phyloP scores from a whole-genome alignment of 805 yeast genomes.

The Candida jianshihensis region DNA sequence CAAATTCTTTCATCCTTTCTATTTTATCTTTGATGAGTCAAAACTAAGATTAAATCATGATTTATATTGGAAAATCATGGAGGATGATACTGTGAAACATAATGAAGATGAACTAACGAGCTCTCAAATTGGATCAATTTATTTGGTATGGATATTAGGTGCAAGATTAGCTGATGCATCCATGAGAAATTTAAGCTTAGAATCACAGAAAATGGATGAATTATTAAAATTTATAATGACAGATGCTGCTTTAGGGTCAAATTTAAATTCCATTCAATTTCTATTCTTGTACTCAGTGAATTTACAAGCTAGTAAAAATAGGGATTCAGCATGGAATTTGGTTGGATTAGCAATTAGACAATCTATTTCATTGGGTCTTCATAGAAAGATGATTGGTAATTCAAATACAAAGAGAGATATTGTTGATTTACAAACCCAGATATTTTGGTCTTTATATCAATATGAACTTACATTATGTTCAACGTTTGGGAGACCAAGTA shows the following conservation, averaged over 20 bases:
- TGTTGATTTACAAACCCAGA: conserved; percentile 25
- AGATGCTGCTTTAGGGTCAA: conserved; percentile 38
- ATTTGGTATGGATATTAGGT: conserved; percentile 34
- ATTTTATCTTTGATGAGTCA: conserved; percentile 32
- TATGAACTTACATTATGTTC: conserved; percentile 34
- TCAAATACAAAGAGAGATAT: neutral
- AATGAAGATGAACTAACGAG: conserved; percentile 8
- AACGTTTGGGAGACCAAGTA: conserved; percentile 39
- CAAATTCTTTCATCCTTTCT: conserved; percentile 36
- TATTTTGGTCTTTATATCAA: conserved; percentile 38
- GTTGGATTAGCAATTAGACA: conserved; percentile 42
- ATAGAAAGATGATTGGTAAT: conserved; percentile 27
- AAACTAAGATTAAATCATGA: conserved; percentile 29
- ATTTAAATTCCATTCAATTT: conserved; percentile 37
- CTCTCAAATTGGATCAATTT: conserved; percentile 34
- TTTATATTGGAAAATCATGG: conserved; percentile 28
- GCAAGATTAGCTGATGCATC: conserved; percentile 20
- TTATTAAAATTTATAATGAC: conserved; percentile 35
- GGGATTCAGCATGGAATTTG: conserved; percentile 43
- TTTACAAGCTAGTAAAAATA: conserved; percentile 35
- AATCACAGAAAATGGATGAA: conserved; percentile 29
- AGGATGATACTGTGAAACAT: neutral
- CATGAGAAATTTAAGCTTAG: conserved; percentile 4
- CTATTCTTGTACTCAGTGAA: conserved; percentile 36
- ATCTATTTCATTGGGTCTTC: conserved; percentile 41